Evolutionary conservation across 495 filamentous ascomycete genomes (phyloP).

Genomic region (Penicillium samsonianum): DNA sequence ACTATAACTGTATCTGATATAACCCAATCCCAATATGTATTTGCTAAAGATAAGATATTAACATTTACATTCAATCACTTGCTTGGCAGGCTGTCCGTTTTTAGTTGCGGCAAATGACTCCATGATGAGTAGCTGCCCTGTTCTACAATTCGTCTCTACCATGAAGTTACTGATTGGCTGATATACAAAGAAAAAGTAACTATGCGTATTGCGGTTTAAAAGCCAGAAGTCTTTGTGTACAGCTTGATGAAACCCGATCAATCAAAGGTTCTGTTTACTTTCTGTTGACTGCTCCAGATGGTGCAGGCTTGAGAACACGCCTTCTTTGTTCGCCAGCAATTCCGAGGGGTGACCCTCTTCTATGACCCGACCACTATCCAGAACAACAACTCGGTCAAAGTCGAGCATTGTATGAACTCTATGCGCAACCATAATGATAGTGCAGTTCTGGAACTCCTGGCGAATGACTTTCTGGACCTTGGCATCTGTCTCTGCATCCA

Average conservation of each 20-base stretch:
- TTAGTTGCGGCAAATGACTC: background rate
- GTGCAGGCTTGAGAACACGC: background rate
- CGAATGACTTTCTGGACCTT: constrained; percentile 86
- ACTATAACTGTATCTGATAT: constrained; percentile 1
- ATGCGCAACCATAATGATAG: constrained; percentile 86
- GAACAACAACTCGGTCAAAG: constrained; percentile 83
- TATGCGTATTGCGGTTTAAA: background rate
- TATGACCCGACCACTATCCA: constrained; percentile 73
- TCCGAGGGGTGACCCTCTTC: constrained; percentile 42
- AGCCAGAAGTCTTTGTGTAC: background rate
- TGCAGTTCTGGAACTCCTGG: constrained; percentile 65
- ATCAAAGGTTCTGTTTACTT: background rate
- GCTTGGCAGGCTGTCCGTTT: too few relatives aligned
- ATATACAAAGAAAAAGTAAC: background rate
- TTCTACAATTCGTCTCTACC: too few relatives aligned
- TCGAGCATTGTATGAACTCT: constrained; percentile 82
- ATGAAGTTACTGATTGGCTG: background rate
- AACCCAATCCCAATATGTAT: background rate
- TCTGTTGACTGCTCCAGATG: background rate
- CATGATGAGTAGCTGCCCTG: background rate
- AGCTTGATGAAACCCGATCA: too few relatives aligned
- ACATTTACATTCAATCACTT: background rate
- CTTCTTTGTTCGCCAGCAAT: background rate
- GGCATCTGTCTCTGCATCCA: constrained; percentile 82
- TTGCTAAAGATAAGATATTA: background rate